Evolutionary conservation across 768 basidiomycete species (phyloP).

Genomic region (Boletus sp.): DNA sequence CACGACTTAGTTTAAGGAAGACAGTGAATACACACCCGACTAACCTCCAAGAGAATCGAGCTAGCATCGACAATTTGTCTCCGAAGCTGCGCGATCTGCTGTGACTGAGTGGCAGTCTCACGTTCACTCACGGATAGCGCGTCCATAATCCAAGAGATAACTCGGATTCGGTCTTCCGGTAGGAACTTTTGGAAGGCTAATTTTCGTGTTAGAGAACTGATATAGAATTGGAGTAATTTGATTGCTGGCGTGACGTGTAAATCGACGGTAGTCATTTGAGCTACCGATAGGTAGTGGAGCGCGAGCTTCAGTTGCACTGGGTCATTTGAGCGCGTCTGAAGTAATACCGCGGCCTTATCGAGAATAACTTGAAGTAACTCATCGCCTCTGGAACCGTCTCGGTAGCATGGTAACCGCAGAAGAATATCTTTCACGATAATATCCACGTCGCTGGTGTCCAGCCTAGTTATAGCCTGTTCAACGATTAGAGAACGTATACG

Average conservation of each 20-base stretch:
- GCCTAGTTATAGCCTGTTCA: slow-evolving; percentile 47
- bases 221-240: slow-evolving; percentile 53
- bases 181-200: slow-evolving; percentile 45
- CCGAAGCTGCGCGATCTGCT: slow-evolving; percentile 35
- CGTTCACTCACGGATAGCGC: slow-evolving; percentile 39
- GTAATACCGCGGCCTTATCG: slow-evolving; percentile 32
- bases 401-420: slow-evolving; percentile 46
- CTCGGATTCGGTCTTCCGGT: slow-evolving; percentile 40
- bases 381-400: slow-evolving; percentile 32
- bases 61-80: slow-evolving; percentile 51
- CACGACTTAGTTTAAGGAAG: slow-evolving; percentile 1
- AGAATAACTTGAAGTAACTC: slow-evolving; percentile 41
- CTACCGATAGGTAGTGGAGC: slow-evolving; percentile 46
- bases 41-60: slow-evolving; percentile 44
- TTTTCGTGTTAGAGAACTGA: slow-evolving; percentile 41
- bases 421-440: slow-evolving; percentile 53
- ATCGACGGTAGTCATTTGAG: slow-evolving; percentile 41
- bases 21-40: slow-evolving; percentile 13
- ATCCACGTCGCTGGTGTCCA: slow-evolving; percentile 39
- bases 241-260: slow-evolving; percentile 40
- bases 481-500: slow-evolving; percentile 2
- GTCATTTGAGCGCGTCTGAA: slow-evolving; percentile 32
- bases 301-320: slow-evolving; percentile 34
- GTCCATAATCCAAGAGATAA: slow-evolving; percentile 47
- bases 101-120: slow-evolving; percentile 21